Base-by-base conservation (phyloP, 495 filamentous ascomycete species). In the Oleoguttula mirabilis region DNA sequence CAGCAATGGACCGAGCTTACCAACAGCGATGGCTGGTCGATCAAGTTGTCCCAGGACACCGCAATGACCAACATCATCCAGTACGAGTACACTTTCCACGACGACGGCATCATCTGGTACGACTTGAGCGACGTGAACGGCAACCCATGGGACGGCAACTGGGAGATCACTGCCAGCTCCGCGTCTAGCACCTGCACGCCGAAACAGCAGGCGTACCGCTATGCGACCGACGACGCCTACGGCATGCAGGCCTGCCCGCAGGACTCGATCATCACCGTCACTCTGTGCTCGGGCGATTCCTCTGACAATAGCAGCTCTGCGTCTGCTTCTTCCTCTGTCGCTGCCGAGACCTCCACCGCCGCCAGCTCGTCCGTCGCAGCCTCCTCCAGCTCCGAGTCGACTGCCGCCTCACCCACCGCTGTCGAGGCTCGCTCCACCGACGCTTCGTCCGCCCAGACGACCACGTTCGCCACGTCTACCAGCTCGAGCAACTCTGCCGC, bases 41-140 rank as follows among this genome's bases (percentile, higher is more conserved):
- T 56, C 50, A 56, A 56, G 50, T 38, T 56, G 3, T 46, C 45
- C 42, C 46, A 52, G 39, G 22, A 32, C 24, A 34, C 1, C 11
- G 6, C 19, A 10, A 32, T 40, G 28, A 27, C 7, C 27, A 45
- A 53, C 43, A 47, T 56, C 45, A 37, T 56, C 36, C 53, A 56
- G 32, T 56, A 52, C 35, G 53, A 56, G 41, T 52, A 48, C 38
- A 56, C 53, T 37, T 56, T 46, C 33, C 50, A 52, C 32, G 34
- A 50, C 41, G 50, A 53, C 21, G 53, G 46, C 36, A 50, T 30
- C 39, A 56, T 56, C 40, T 56, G 53, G 53, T 56, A 47, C 33
- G 53, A 56, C 43, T 38, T 56, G 22, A 52, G 49, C 45, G 50
- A 48, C 7, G 53, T 56, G 14, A 41, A 56, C 34, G 53, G 53